Evolutionary conservation across 805 yeast genomes (phyloP).

Genomic region (Kazachstania psychrophila): DNA sequence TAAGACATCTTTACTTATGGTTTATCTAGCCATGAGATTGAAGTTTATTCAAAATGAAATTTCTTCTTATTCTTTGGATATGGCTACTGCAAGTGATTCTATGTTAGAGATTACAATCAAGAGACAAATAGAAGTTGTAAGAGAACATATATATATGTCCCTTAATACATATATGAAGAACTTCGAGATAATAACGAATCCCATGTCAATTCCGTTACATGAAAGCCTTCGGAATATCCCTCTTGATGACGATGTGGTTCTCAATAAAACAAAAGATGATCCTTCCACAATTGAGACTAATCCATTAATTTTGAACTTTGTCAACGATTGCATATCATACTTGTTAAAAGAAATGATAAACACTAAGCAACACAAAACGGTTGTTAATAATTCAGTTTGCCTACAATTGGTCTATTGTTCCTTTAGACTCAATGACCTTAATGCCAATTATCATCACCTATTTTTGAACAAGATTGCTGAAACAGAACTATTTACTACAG

Average conservation of each 20-base stretch:
- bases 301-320: slow-evolving; percentile 29
- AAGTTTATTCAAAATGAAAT: slow-evolving; percentile 58
- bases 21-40: slow-evolving; percentile 59
- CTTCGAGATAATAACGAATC: slow-evolving; percentile 8
- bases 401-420: slow-evolving; percentile 83
- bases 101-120: slow-evolving; percentile 38
- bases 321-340: slow-evolving; percentile 27
- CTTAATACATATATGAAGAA: slow-evolving; percentile 18
- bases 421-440: slow-evolving; percentile 54
- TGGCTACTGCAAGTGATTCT: slow-evolving; percentile 14
- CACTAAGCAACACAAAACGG: not conserved
- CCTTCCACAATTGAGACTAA: slow-evolving; percentile 9
- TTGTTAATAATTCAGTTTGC: slow-evolving; percentile 53
- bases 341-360: slow-evolving; percentile 20
- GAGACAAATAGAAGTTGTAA: slow-evolving; percentile 68
- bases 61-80: slow-evolving; percentile 29
- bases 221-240: too few species aligned
- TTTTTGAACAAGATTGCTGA: slow-evolving; percentile 25
- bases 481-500: slow-evolving; percentile 15
- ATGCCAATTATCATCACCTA: slow-evolving; percentile 25
- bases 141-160: slow-evolving; percentile 47
- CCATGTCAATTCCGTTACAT: slow-evolving; percentile 13
- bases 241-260: not conserved
- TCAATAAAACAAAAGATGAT: not conserved
- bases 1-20: slow-evolving; percentile 35